phyloP scores from a whole-genome alignment of 2,329 filamentous ascomycete genomes.

The Aspergillus vadensis region DNA sequence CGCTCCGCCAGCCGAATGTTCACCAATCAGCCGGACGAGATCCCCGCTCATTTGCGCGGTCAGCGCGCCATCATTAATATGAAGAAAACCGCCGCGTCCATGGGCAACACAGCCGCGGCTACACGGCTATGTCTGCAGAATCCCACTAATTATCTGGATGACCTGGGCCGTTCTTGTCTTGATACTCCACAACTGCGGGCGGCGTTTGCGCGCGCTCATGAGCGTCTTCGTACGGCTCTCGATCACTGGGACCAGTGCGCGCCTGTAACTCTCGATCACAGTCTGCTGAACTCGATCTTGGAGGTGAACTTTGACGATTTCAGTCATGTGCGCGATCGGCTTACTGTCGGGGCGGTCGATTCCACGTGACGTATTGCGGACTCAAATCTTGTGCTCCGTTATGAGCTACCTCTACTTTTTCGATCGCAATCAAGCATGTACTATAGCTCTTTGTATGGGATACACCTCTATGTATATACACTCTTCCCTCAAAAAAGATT shows the following conservation, averaged over 20 bases:
- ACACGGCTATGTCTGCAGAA: constrained; percentile 59
- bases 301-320: constrained; percentile 35
- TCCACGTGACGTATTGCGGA: background rate
- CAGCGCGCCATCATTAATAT: constrained; percentile 43
- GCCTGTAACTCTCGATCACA: constrained; percentile 1
- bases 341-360: background rate
- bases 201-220: constrained; percentile 41
- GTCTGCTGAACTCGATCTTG: constrained; percentile 30
- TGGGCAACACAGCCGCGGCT: constrained; percentile 28
- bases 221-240: constrained; percentile 27
- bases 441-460: background rate
- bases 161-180: constrained; percentile 55
- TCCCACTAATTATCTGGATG: constrained; percentile 59
- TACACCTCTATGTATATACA: background rate
- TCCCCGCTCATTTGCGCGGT: constrained; percentile 36
- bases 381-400: background rate
- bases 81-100: constrained; percentile 36
- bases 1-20: constrained; percentile 18
- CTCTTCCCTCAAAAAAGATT: background rate
- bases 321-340: background rate
- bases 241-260: constrained; percentile 26
- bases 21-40: constrained; percentile 1
- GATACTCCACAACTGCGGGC: constrained; percentile 54
- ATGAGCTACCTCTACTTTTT: background rate
- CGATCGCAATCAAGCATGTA: background rate